Percentiles rank a stretch among this genome's conserved stretches.
These are phyloP conservation scores for Salvia sclarea DNA, from an alignment of 305 asterid genomes.

Conservation along the genomic window DNA sequence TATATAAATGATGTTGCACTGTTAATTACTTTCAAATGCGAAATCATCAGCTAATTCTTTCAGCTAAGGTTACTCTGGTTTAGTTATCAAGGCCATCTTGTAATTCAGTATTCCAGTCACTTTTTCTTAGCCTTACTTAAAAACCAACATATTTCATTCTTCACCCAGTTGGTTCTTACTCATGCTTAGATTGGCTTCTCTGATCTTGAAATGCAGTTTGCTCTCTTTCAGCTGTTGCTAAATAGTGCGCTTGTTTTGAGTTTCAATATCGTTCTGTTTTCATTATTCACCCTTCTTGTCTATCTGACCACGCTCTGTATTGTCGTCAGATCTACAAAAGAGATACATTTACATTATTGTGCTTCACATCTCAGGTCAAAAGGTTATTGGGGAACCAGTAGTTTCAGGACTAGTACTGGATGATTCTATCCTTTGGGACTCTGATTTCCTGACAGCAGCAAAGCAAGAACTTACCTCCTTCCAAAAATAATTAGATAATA, in stretches of 20 bases:
- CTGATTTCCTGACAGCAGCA: conserved; percentile 83
- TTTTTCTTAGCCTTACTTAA: neutral
- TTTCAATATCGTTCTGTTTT: neutral
- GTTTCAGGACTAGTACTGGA: conserved; percentile 85
- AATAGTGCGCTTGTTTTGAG: neutral
- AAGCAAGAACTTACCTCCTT: conserved; percentile 48
- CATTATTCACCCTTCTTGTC: neutral
- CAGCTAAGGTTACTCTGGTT: neutral
- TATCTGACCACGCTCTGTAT: neutral
- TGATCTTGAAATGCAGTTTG: neutral
- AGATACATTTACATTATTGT: neutral
- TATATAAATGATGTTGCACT: neutral
- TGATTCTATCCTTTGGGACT: conserved; percentile 90
- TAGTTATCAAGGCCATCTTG: neutral
- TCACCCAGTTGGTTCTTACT: neutral
- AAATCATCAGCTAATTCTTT: neutral
- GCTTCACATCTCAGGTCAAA: conserved; percentile 65
- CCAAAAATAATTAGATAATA: conserved; percentile 28
- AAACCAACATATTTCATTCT: neutral
- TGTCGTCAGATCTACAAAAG: neutral
- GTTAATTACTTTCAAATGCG: neutral
- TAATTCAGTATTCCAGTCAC: neutral
- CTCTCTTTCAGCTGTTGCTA: neutral
- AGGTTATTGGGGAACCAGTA: conserved; percentile 94
- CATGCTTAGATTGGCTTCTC: neutral